Base-by-base conservation (phyloP, 208 protist species). In the Phytomonas sp. region DNA sequence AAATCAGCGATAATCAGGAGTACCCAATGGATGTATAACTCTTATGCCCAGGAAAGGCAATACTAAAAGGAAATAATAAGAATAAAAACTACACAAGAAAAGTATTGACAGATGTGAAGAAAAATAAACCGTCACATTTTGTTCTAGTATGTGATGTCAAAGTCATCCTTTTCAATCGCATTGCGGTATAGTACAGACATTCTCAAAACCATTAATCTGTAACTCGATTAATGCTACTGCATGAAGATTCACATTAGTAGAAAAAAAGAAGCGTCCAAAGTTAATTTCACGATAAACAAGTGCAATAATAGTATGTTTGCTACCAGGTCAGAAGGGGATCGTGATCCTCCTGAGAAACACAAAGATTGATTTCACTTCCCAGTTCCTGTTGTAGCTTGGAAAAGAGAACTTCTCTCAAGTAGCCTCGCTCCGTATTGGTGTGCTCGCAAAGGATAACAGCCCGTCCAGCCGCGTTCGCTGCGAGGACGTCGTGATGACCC, bases 401-500 rank as follows among this genome's bases (percentile, higher is more conserved):
- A 15, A 76, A 75, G 37, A 97, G 76, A 63, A 80, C 67, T 26
- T 71, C 60, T 23, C 51, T 59, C 60, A 97, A 80, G 66, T 88
- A 97, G 1, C 94, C 94, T 15, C 93, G 82, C 83, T 98, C 95
- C 0, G 89, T 96, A 80, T 96, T 97, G 56, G 84, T 95, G 81
- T 98, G 95, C 73, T 97, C 92, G 67, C 83, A 94, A 31, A 98
- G 81, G 23, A 98, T 77, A 28, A 97, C 92, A 34, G 81, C 83
- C 73, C 82, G 77, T n/a, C 85, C 86, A 20, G 75, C 75, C n/a
- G 83, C 85, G 40, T 76, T 88, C 20, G 91, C 89, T 3, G 83
- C 88, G 26, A 97, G 87, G 26, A 97, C 93, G 3, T 98, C 95
- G 71, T 98, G 95, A 68, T 98, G 95, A 3, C 87, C 83, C 89